Conservation (phyloP, 2,329 filamentous ascomycete species). For the Pestalotiopsis sp. region DNA sequence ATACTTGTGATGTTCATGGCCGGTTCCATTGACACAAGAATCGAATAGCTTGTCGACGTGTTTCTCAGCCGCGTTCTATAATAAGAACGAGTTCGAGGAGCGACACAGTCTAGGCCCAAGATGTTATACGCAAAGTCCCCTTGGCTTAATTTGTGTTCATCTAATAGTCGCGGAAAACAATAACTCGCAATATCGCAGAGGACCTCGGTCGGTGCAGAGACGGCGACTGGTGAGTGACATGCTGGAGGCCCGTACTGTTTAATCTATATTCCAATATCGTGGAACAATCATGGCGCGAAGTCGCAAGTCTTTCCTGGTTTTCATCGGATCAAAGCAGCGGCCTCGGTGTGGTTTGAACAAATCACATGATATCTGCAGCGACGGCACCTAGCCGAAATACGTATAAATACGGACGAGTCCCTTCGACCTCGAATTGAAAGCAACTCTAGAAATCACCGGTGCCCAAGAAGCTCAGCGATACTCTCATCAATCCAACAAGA, state of each 20-base stretch:
- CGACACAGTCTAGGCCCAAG: slow-evolving; percentile 15
- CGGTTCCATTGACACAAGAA: slow-evolving; percentile 14
- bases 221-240: background rate
- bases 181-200: slow-evolving; percentile 44
- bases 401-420: background rate
- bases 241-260: background rate
- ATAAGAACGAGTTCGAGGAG: slow-evolving; percentile 21
- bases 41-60: background rate
- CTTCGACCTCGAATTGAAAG: background rate
- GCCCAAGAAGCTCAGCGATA: background rate
- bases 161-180: slow-evolving; percentile 37
- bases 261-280: background rate
- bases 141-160: slow-evolving; percentile 45
- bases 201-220: slow-evolving; percentile 17
- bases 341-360: slow-evolving; percentile 18
- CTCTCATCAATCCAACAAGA: slow-evolving; percentile 1
- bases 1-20: background rate
- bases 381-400: background rate
- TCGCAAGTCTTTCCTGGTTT: slow-evolving; percentile 21
- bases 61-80: slow-evolving; percentile 20
- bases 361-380: slow-evolving; percentile 1
- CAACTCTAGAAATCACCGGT: background rate
- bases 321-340: slow-evolving; percentile 6
- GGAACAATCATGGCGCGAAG: slow-evolving; percentile 19
- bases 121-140: slow-evolving; percentile 30